These are phyloP conservation scores for Luffa aegyptiaca DNA, from an alignment of 306 rosid species.

Conservation along the genomic window DNA sequence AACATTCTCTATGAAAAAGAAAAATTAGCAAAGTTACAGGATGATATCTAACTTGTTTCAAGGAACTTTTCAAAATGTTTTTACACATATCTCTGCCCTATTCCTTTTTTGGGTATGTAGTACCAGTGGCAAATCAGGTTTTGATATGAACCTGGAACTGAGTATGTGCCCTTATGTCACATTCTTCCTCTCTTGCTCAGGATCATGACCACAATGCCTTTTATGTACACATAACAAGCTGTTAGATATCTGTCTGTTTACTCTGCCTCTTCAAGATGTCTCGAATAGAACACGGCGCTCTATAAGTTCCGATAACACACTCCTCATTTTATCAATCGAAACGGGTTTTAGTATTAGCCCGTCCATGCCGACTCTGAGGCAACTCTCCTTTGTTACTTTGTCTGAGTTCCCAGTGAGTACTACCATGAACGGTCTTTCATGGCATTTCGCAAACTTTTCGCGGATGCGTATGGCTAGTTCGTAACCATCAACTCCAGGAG, in stretches of 20 bases:
- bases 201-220: background rate
- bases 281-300: conserved; percentile 63
- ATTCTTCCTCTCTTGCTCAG: background rate
- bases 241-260: background rate
- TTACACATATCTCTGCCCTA: background rate
- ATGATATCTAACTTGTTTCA: conserved; percentile 1
- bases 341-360: conserved; percentile 78
- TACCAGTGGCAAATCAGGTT: background rate
- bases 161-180: background rate
- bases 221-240: background rate
- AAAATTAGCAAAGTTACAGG: background rate
- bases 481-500: conserved; percentile 48
- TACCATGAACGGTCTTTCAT: conserved; percentile 61
- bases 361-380: conserved; percentile 72
- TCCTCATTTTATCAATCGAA: conserved; percentile 85
- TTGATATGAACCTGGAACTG: background rate
- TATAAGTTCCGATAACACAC: conserved; percentile 56
- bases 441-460: conserved; percentile 54
- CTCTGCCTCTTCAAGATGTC: conserved; percentile 12
- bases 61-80: conserved; percentile 1
- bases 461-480: conserved; percentile 51
- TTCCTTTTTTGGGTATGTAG: background rate
- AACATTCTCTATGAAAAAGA: background rate
- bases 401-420: conserved; percentile 70
- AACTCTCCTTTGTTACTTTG: conserved; percentile 62